Base-by-base conservation (phyloP, 331 rosid species). In the Phaseolus coccineus region DNA sequence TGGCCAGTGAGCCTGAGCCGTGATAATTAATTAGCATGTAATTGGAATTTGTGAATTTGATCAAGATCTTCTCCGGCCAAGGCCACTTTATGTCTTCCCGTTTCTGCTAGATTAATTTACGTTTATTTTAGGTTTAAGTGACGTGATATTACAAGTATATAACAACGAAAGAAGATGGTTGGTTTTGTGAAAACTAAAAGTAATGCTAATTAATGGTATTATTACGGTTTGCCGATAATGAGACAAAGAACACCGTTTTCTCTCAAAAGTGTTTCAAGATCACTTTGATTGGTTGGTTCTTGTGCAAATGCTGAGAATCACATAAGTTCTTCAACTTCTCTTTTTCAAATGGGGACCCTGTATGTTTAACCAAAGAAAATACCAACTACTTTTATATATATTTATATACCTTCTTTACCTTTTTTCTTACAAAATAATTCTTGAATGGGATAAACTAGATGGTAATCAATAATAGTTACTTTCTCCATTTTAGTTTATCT, bases 1-100 rank as follows among this genome's bases (percentile, higher is more conserved):
- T 56, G 78, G 85, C 87, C 73, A 84, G 86, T 84, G 93, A 92
- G 90, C 85, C 83, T 84, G 51, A 74, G 79, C 55, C 35, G 69
- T 35, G 69, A 68, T 67, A 42, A 12, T 69, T 31, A 62, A 35
- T 77, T 33, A 77, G 39, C 71, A n/a, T 52, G 68, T 77, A 73
- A 48, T 51, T 58, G 24, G 12, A 50, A 59, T 59, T 73, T 69
- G 42, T 24, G 58, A 53, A 57, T 66, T 70, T 75, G 72, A 82
- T 83, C 4, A n/a, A n/a, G 57, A 10, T 47, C 65, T 37, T 42
- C 71, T 55, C 25, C 12, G 10, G 46, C 33, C 47, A 52, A 40
- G 57, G 22, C 24, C 46, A 39, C 40, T 58, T 53, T 57, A 71
- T 70, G 4, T 48, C 52, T 70, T 53, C 28, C 30, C 7, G 1